A percentile compares a stretch with the other conserved stretches of the same genome.
These are phyloP conservation scores for Tolypocladium inflatum DNA, from an alignment of 2,329 filamentous ascomycete genomes.

Conservation along the genomic window DNA sequence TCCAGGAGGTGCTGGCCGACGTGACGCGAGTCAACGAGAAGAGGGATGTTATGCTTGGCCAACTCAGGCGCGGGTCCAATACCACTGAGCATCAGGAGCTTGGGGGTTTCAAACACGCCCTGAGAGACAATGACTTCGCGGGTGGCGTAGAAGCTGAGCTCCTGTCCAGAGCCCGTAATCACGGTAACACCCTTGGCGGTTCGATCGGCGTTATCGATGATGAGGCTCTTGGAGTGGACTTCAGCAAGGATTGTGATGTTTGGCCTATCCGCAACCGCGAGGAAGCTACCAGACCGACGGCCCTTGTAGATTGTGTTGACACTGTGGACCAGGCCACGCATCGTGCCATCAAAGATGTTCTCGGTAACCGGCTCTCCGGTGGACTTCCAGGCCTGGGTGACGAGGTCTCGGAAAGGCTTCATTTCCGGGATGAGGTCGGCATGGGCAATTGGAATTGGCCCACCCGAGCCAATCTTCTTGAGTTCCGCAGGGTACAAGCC, in stretches of 20 bases:
- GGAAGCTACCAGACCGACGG: conserved; percentile 40
- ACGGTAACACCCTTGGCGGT: conserved; percentile 33
- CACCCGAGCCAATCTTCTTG: conserved; percentile 38
- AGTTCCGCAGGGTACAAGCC: conserved; percentile 33
- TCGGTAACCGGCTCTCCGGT: conserved; percentile 40
- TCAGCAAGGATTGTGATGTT: conserved; percentile 43
- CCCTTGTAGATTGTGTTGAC: conserved; percentile 49
- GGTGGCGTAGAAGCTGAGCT: conserved; percentile 34
- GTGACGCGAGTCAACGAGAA: conserved; percentile 46
- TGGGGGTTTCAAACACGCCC: conserved; percentile 54
- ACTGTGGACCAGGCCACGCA: conserved; percentile 43
- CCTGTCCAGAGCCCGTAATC: conserved; percentile 24
- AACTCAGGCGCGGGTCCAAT: conserved; percentile 48
- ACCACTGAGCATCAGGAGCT: conserved; percentile 56
- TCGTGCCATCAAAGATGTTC: conserved; percentile 45
- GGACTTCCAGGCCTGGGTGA: conserved; percentile 42
- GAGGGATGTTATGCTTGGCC: conserved; percentile 38
- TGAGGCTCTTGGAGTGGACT: conserved; percentile 40
- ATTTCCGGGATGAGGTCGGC: conserved; percentile 43
- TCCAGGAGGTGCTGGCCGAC: conserved; percentile 58
- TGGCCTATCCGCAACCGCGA: conserved; percentile 41
- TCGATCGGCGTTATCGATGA: conserved; percentile 34
- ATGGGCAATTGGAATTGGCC: conserved; percentile 44
- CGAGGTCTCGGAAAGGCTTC: conserved; percentile 36
- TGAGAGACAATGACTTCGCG: conserved; percentile 37